A percentile compares a stretch with the other conserved stretches of the same genome.
These are phyloP conservation scores for Umbelopsis vinacea DNA, from an alignment of 192 early-diverging fungal species.

Conservation along the genomic window DNA sequence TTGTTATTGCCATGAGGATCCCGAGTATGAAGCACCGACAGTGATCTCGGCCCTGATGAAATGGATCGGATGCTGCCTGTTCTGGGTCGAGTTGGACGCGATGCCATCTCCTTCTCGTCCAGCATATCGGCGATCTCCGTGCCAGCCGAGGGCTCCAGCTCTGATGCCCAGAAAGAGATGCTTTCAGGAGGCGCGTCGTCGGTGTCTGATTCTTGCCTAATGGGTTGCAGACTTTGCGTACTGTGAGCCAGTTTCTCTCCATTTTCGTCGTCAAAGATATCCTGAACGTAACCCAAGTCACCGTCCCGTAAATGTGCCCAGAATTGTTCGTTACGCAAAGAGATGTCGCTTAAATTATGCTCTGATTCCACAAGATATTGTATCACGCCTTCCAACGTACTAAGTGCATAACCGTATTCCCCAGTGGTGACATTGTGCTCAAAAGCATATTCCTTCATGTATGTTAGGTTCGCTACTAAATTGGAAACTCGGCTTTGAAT, in stretches of 20 bases:
- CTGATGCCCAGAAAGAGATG: background rate
- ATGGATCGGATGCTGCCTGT: constrained; percentile 7
- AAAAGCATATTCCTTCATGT: constrained; percentile 56
- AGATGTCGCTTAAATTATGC: constrained; percentile 36
- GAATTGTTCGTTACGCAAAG: constrained; percentile 40
- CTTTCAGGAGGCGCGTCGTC: constrained; percentile 5
- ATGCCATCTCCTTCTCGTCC: constrained; percentile 27
- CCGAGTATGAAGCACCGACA: constrained; percentile 35
- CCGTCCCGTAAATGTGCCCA: constrained; percentile 41
- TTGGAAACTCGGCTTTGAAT: constrained; percentile 52
- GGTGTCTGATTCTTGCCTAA: background rate
- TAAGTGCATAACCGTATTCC: constrained; percentile 51
- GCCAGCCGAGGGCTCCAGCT: background rate
- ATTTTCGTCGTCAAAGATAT: constrained; percentile 9
- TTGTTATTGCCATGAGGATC: constrained; percentile 47
- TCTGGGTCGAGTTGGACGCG: constrained; percentile 7
- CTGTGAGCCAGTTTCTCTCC: constrained; percentile 8
- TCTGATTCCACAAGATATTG: constrained; percentile 44
- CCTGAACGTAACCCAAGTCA: constrained; percentile 30
- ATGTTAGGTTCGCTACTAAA: constrained; percentile 46
- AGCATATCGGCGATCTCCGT: background rate
- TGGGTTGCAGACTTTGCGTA: background rate
- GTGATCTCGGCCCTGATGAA: constrained; percentile 6
- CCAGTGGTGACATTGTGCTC: constrained; percentile 44
- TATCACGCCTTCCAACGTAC: constrained; percentile 52